Conservation (phyloP, 2,329 filamentous ascomycete species). For the Fusarium setosum region DNA sequence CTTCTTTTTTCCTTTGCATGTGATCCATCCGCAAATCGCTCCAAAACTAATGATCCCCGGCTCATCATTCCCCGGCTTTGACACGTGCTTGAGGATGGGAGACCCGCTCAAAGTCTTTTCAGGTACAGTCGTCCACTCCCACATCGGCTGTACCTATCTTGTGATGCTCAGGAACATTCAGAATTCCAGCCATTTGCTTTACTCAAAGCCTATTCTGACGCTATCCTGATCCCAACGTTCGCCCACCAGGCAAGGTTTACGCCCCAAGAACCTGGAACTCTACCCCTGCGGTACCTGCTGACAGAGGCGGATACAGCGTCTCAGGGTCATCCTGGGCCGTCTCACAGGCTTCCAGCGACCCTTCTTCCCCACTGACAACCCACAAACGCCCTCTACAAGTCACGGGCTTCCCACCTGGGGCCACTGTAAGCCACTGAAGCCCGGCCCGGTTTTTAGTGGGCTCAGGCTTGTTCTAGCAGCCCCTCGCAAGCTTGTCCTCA, state of each 20-base stretch:
- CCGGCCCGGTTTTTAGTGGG: slow-evolving; percentile 40
- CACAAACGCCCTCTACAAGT: slow-evolving; percentile 14
- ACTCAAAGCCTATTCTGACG: not conserved
- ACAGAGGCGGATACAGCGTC: not conserved
- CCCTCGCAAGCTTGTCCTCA: slow-evolving; percentile 13
- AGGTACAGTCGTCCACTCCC: slow-evolving; percentile 15
- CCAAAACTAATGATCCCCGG: slow-evolving; percentile 11
- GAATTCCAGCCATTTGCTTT: not conserved
- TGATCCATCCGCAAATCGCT: slow-evolving; percentile 31
- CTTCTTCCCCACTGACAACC: slow-evolving; percentile 33
- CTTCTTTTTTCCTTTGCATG: slow-evolving; percentile 35
- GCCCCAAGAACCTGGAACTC: slow-evolving; percentile 9
- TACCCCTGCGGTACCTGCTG: slow-evolving; percentile 8
- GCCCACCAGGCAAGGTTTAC: not conserved
- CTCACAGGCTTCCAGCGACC: slow-evolving; percentile 35
- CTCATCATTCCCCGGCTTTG: slow-evolving; percentile 38
- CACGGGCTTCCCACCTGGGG: slow-evolving; percentile 12
- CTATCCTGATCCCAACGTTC: slow-evolving; percentile 13
- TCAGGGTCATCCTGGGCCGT: slow-evolving; percentile 9
- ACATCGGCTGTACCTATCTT: slow-evolving; percentile 10
- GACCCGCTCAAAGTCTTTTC: slow-evolving; percentile 12
- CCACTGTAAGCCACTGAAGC: slow-evolving; percentile 33
- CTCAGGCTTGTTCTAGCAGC: not conserved
- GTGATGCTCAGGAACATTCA: slow-evolving; percentile 21
- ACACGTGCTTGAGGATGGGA: slow-evolving; percentile 40